Percentiles rank a stretch among this genome's conserved stretches.
Evolutionary conservation across 495 filamentous ascomycete genomes (phyloP).

Genomic region (Aspergillus kassunensis): DNA sequence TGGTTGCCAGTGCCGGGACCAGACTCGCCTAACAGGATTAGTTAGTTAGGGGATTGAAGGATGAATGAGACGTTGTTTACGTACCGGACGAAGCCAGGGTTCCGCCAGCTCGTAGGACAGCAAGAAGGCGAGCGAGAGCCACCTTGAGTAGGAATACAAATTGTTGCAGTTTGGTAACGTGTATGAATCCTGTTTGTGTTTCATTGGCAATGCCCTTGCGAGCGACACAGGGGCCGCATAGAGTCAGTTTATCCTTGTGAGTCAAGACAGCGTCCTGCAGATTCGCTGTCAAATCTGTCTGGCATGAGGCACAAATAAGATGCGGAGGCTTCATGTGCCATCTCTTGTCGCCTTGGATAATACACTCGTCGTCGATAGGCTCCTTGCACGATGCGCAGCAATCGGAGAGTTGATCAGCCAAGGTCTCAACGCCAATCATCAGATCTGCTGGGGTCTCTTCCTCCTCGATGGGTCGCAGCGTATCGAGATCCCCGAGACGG

Average conservation of each 20-base stretch:
- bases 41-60: neutral
- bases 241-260: conserved; percentile 57
- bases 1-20: conserved; percentile 62
- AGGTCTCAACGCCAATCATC: conserved; percentile 63
- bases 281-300: conserved; percentile 62
- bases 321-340: conserved; percentile 75
- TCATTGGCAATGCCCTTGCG: conserved; percentile 42
- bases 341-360: conserved; percentile 62
- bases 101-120: conserved; percentile 77
- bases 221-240: conserved; percentile 65
- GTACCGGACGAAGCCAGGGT: conserved; percentile 67
- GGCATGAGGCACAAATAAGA: conserved; percentile 70
- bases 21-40: conserved; percentile 58
- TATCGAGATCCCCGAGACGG: conserved; percentile 70
- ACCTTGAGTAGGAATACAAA: conserved; percentile 91
- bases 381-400: conserved; percentile 75
- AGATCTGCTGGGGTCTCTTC: conserved; percentile 70
- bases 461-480: conserved; percentile 53
- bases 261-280: conserved; percentile 64
- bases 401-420: conserved; percentile 77
- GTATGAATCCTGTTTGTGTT: conserved; percentile 52
- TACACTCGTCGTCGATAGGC: conserved; percentile 92
- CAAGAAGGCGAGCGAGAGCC: conserved; percentile 83
- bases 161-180: conserved; percentile 80
- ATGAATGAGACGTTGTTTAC: conserved; percentile 18